Percentiles rank a stretch among this genome's conserved stretches.
Evolutionary conservation across 441 rosid species (phyloP).

Genomic region (Melastoma candidum): DNA sequence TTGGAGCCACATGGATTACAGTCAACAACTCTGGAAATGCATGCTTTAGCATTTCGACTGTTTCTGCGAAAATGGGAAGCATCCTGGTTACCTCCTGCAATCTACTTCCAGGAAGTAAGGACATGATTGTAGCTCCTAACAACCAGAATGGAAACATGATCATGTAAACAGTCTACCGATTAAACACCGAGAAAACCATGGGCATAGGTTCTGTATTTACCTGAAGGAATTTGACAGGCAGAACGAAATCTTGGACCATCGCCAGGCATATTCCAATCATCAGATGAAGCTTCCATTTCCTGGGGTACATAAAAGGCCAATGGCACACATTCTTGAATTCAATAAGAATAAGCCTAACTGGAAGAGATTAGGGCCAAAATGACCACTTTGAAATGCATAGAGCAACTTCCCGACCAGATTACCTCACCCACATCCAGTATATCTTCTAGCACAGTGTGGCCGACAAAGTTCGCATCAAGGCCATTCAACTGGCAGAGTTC

Average conservation of each 20-base stretch:
- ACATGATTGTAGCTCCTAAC: conserved; percentile 49
- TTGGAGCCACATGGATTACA: conserved; percentile 65
- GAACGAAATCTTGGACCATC: conserved; percentile 29
- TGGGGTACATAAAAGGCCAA: conserved; percentile 9
- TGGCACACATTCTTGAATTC: too few relatives aligned
- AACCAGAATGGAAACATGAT: conserved; percentile 9
- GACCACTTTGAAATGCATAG: too few relatives aligned
- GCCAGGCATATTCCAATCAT: conserved; percentile 38
- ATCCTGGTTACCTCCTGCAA: conserved; percentile 75
- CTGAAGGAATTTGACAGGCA: conserved; percentile 42
- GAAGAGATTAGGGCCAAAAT: too few relatives aligned
- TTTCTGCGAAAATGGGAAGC: conserved; percentile 68
- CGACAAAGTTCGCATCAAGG: conserved; percentile 67
- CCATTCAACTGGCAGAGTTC: conserved; percentile 52
- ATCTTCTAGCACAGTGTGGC: conserved; percentile 83
- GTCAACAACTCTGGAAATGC: conserved; percentile 38
- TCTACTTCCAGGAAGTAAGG: conserved; percentile 90
- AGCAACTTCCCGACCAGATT: background rate
- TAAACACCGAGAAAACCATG: conserved; percentile 3
- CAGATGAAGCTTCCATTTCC: conserved; percentile 31
- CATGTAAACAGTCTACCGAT: conserved; percentile 1
- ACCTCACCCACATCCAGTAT: conserved; percentile 47
- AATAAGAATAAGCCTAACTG: too few relatives aligned
- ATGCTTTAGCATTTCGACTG: conserved; percentile 40
- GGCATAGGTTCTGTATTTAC: conserved; percentile 24